Conservation (phyloP, 495 filamentous ascomycete species). For the Podospora sp. region DNA sequence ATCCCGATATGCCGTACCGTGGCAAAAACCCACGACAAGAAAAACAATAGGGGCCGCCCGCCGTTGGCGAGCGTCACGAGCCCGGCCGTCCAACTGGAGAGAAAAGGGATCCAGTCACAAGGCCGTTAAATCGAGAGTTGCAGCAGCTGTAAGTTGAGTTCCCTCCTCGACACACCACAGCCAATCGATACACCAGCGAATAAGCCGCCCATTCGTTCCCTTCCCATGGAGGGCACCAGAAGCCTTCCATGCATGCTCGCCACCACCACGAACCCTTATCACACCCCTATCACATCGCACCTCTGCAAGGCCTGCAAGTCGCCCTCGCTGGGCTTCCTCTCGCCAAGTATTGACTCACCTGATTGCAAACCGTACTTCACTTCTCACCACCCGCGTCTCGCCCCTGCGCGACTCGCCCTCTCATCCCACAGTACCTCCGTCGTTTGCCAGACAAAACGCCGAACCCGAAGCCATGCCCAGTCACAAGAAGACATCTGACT, state of each 20-base stretch:
- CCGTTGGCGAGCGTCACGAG: background rate
- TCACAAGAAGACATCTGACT: too few relatives aligned
- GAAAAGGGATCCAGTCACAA: background rate
- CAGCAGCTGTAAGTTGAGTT: background rate
- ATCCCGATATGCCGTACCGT: background rate
- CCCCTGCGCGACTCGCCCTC: background rate
- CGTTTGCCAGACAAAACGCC: too few relatives aligned
- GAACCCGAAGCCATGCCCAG: too few relatives aligned
- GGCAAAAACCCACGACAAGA: background rate
- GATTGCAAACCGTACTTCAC: background rate
- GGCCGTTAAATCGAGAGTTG: background rate
- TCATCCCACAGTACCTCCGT: too few relatives aligned
- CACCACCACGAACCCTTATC: background rate
- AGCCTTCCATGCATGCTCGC: conserved; percentile 9
- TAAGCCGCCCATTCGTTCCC: background rate
- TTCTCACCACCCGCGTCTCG: background rate
- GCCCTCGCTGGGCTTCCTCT: background rate
- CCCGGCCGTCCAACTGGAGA: background rate
- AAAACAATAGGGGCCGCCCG: background rate
- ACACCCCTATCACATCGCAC: background rate
- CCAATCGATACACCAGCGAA: background rate
- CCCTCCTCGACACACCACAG: background rate
- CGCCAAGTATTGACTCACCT: background rate
- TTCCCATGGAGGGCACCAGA: background rate
- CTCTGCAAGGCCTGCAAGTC: background rate